Conservation (phyloP, 805 yeast genomes). For the Zygosaccharomyces siamensis region DNA sequence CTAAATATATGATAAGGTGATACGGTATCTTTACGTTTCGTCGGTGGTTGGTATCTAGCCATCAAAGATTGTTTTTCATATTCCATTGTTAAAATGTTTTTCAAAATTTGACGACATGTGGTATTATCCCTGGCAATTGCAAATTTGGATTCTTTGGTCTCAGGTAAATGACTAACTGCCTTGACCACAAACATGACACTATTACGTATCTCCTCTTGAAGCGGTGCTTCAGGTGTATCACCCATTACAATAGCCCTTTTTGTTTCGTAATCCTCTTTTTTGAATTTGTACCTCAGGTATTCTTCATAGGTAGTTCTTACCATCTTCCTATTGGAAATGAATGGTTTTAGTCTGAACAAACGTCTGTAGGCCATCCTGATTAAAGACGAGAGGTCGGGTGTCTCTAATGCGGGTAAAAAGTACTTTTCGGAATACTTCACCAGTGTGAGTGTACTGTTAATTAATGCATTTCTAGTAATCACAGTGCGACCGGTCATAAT, state of each 20-base stretch:
- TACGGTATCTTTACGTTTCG: not conserved
- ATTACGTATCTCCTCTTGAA: conserved; percentile 12
- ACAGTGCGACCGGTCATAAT: conserved; percentile 13
- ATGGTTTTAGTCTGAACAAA: conserved; percentile 26
- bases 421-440: conserved; percentile 16
- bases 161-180: conserved; percentile 18
- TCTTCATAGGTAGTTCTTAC: conserved; percentile 25
- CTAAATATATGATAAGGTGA: conserved; percentile 10
- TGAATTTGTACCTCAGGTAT: conserved; percentile 30
- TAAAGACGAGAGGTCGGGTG: conserved; percentile 2
- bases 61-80: conserved; percentile 21
- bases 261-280: conserved; percentile 24
- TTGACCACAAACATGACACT: conserved; percentile 25
- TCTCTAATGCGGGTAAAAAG: conserved; percentile 8
- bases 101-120: conserved; percentile 23
- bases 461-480: conserved; percentile 21
- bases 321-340: conserved; percentile 27
- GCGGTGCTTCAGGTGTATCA: conserved; percentile 4
- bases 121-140: conserved; percentile 17
- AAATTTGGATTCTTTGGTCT: conserved; percentile 1
- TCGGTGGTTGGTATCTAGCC: conserved; percentile 3
- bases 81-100: conserved; percentile 29
- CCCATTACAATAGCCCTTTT: conserved; percentile 19
- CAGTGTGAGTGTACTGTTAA: conserved; percentile 16
- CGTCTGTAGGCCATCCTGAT: conserved; percentile 22